These are phyloP conservation scores for Solidago caesia DNA, from an alignment of 129 eudicot genomes.

Conservation along the genomic window DNA sequence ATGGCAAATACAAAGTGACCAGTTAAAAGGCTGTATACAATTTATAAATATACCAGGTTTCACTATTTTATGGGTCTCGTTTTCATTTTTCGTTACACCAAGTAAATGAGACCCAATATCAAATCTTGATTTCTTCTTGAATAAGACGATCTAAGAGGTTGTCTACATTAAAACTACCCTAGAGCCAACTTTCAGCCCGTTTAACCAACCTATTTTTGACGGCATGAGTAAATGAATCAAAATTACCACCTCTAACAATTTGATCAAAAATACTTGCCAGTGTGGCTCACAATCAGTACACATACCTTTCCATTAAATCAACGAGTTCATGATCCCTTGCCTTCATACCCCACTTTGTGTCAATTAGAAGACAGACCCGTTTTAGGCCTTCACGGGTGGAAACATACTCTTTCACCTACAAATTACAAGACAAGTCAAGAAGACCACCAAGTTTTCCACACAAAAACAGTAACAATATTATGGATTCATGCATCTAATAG, in stretches of 20 bases:
- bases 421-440: neutral
- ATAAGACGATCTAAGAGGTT: too few relatives aligned
- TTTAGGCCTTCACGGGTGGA: constrained; percentile 77
- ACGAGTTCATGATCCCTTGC: constrained; percentile 84
- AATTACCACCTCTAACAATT: too few relatives aligned
- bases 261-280: neutral
- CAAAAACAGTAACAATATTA: constrained; percentile 5
- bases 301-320: constrained; percentile 85
- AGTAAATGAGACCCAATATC: constrained; percentile 11
- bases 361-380: constrained; percentile 88
- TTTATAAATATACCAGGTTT: neutral
- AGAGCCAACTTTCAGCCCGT: neutral
- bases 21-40: neutral
- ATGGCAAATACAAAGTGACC: too few relatives aligned
- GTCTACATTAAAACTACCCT: too few relatives aligned
- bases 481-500: neutral
- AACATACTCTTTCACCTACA: constrained; percentile 95
- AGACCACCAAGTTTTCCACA: neutral
- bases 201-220: too few relatives aligned
- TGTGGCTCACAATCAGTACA: neutral
- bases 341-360: constrained; percentile 99
- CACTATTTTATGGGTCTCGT: neutral
- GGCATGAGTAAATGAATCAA: too few relatives aligned
- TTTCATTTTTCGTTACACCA: neutral
- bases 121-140: neutral